Conservation (phyloP, 257 asterid species). For the Ilex asprella region DNA sequence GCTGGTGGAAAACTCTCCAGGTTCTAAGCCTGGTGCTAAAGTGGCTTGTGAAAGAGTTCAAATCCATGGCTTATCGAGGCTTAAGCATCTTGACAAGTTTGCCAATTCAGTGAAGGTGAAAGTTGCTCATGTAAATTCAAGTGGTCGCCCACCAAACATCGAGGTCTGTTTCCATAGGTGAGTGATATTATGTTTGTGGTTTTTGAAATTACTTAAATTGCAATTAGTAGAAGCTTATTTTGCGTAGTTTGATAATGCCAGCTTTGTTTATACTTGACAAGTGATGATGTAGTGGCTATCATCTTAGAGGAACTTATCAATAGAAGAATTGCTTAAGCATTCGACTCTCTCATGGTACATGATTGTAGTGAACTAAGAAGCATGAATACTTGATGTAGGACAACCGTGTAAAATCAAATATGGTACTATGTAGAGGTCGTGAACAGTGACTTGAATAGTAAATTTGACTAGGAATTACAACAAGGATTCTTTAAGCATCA, state of each 20-base stretch:
- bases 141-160: slow-evolving; percentile 35
- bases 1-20: slow-evolving; percentile 65
- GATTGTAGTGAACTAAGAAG: too few species aligned
- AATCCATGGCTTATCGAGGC: slow-evolving; percentile 66
- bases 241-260: too few species aligned
- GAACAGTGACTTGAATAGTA: too few species aligned
- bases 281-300: not conserved
- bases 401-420: too few species aligned
- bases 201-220: slow-evolving; percentile 1
- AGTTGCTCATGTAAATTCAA: slow-evolving; percentile 36
- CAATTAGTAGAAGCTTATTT: not conserved
- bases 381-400: too few species aligned
- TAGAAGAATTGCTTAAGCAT: too few species aligned
- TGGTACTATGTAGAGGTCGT: too few species aligned
- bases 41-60: slow-evolving; percentile 64
- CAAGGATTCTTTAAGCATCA: too few species aligned
- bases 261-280: not conserved
- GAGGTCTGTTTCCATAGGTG: slow-evolving; percentile 94
- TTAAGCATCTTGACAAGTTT: slow-evolving; percentile 47
- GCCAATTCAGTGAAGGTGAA: slow-evolving; percentile 63
- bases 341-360: too few species aligned
- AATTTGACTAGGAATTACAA: too few species aligned
- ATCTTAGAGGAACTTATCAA: not conserved
- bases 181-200: slow-evolving; percentile 20
- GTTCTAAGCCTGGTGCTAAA: slow-evolving; percentile 64